Evolutionary conservation across 192 early-diverging fungal genomes (phyloP).

Genomic region (Backusella macrospora): DNA sequence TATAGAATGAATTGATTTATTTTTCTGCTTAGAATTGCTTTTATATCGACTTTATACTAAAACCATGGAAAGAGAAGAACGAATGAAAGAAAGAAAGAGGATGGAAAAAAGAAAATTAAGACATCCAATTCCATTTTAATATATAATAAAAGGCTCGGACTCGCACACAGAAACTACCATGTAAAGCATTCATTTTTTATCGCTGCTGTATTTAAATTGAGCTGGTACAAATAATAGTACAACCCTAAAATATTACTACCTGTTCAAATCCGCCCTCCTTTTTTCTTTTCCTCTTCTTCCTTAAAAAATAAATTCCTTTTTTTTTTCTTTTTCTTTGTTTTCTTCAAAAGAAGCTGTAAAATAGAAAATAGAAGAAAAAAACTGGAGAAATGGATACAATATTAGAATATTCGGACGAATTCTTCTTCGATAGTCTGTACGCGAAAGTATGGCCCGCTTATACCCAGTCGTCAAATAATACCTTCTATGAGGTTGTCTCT

Average conservation of each 20-base stretch:
- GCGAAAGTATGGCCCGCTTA: conserved; percentile 21
- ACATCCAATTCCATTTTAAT: too few species aligned
- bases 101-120: too few species aligned
- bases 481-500: conserved; percentile 39
- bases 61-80: too few species aligned
- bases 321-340: background rate
- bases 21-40: too few species aligned
- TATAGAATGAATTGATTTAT: too few species aligned
- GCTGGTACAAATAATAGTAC: conserved; percentile 6
- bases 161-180: conserved; percentile 7
- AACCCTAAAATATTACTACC: background rate
- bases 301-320: too few species aligned
- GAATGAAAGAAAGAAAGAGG: too few species aligned
- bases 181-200: background rate
- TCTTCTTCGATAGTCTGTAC: conserved; percentile 66
- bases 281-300: background rate
- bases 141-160: background rate
- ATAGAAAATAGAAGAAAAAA: too few species aligned
- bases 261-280: background rate
- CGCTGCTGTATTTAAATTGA: background rate
- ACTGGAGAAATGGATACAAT: conserved; percentile 61
- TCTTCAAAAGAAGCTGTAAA: background rate
- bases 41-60: too few species aligned
- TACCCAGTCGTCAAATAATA: conserved; percentile 43
- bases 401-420: conserved; percentile 64